Evolutionary conservation across 768 basidiomycete genomes (phyloP), one percentile per base, ranked within the genome.

Genomic region (Pleurotus ostreatus): DNA sequence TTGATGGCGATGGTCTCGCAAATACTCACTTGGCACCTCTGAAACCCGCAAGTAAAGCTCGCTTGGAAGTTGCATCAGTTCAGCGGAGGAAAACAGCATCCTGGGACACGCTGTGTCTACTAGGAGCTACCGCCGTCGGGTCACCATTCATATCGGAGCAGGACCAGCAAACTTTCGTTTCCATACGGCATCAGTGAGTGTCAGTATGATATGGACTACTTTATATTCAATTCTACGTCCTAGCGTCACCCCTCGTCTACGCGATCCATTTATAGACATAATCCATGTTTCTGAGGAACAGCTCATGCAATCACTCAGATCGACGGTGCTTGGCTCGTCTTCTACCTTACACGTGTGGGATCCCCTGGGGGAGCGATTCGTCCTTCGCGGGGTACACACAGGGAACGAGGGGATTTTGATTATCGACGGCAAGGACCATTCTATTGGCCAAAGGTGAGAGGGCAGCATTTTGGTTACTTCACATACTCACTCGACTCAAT

Each of bases 61-160:
- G 30, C 9, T 11, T 34, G 30, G 30, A 34, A 34, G 13, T 53
- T 53, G 15, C 9, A 16, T 5, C 51, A 26, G 8, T 13, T 20
- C 18, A 16, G 23, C 45, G 51, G 84, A 79, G 72, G 63, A 71
- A 74, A 55, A 72, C 77, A 4, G 63, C 80, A 49, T 88, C 86
- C 2, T 92, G 89, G 89, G 86, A 88, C 65, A 64, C 78, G 56
- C 67, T 82, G 46, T 72, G 75, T 23, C 63, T 72, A 4, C 68
- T 70, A 3, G 71, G 70, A 52, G 61, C 65, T 1, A 59, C 57
- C 3, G 58, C 59, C 11, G 65, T 74, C 8, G 69, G 73, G 0
- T 78, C 83, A 0, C 74, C 85, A 0, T 87, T 91, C 62, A 68
- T 92, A 20, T 87, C 89, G 4, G 88, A 91, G 65, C 88, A 90